Base-by-base conservation (phyloP, 1,139 yeast genomes). In the Magnusiomyces paraingens region DNA sequence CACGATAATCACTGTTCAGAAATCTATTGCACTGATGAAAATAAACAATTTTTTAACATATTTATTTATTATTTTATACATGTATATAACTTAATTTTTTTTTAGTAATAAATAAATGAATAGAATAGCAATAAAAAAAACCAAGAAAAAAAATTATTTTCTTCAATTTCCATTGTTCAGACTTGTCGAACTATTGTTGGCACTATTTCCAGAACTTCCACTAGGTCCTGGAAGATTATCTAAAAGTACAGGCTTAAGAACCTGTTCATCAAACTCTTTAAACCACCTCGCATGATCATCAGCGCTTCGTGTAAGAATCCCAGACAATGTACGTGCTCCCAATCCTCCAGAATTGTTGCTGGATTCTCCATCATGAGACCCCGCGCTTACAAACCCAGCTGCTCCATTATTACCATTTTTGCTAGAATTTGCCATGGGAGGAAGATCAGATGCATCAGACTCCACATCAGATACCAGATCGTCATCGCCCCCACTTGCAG, bases 201-300 rank as follows among this genome's bases (percentile, higher is more conserved):
- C 42, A 20, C 29, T 45, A 35, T 32, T 47, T 17, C 44, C 41
- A 1, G 55, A 32, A n/a, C 50, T 52, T 20, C 38, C 53, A 42
- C 47, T 47, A 18, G 14, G 15, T 39, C 55, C 29, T 14, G 64
- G 63, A 2, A 62, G 62, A 1, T 60, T 50, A 64, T 93, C 99
- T 59, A 93, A 77, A 56, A 93, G 77, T 0, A 93, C 98, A 0
- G 99, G 99, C 68, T 93, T 94, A 61, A 93, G 77, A n/a, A 93
- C 94, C 66, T 89, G 87, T 62, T 93, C 96, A 67, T 93, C 99
- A 67, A 93, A 88, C 63, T 83, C 85, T 26, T 89, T 84, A 69
- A 93, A 93, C 97, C 99, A 93, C 64, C 82, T 83, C 12, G 94
- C 86, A 58, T 84, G 88, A 58, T 84, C 89, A 62, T 86, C 94